These are phyloP conservation scores for Candida qinlingensis DNA, from an alignment of 805 yeast genomes.

Conservation along the genomic window DNA sequence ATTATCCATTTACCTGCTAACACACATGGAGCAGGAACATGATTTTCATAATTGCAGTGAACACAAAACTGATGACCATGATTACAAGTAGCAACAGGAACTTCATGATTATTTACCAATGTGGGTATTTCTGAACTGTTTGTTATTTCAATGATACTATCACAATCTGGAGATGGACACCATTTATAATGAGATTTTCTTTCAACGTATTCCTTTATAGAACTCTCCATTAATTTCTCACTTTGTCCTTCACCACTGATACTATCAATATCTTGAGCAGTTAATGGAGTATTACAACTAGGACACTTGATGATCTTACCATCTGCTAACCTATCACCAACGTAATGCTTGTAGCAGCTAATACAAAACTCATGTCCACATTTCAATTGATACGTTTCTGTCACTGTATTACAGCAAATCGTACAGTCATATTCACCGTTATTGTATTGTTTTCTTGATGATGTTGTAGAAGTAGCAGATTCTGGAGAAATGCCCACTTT, in stretches of 20 bases:
- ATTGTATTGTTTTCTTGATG: not conserved
- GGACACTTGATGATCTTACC: conserved; percentile 61
- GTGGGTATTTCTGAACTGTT: conserved; percentile 10
- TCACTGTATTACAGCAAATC: conserved; percentile 66
- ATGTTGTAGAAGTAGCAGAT: not conserved
- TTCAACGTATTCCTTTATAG: conserved; percentile 47
- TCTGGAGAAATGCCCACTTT: conserved; percentile 28
- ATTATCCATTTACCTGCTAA: conserved; percentile 66
- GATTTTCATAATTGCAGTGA: conserved; percentile 68
- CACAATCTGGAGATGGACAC: conserved; percentile 87
- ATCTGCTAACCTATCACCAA: conserved; percentile 36
- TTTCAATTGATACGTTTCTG: conserved; percentile 42
- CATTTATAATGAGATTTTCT: conserved; percentile 49
- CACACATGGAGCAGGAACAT: conserved; percentile 79
- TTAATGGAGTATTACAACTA: conserved; percentile 41
- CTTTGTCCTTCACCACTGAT: conserved; percentile 32
- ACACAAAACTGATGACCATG: conserved; percentile 73
- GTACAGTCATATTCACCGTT: conserved; percentile 41
- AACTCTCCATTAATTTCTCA: conserved; percentile 27
- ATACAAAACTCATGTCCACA: conserved; percentile 74
- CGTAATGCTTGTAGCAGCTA: conserved; percentile 61
- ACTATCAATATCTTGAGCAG: conserved; percentile 35
- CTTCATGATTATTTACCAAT: conserved; percentile 12
- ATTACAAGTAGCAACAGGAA: conserved; percentile 69
- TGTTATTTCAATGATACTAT: conserved; percentile 42